These are phyloP conservation scores for Phytopythium aichiense DNA, from an alignment of 352 stramenopile species.

Conservation along the genomic window DNA sequence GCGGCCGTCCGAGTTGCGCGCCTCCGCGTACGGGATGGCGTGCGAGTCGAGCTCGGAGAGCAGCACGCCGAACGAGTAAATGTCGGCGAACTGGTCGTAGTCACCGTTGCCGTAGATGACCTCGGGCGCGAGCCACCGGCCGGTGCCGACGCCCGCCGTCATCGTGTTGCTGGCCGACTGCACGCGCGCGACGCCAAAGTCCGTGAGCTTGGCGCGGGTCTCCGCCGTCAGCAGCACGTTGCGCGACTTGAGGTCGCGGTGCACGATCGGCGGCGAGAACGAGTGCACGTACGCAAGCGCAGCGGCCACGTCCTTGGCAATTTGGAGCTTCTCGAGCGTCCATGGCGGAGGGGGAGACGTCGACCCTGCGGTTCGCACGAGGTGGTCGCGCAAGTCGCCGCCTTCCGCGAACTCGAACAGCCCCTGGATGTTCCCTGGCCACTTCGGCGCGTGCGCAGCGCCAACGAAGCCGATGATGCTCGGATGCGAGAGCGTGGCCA, in stretches of 20 bases:
- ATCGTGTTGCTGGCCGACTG: conserved; percentile 9
- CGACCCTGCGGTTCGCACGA: conserved; percentile 6
- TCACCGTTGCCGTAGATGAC: conserved; percentile 4
- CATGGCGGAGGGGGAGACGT: neutral
- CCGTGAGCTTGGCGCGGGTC: conserved; percentile 15
- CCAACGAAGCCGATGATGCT: conserved; percentile 65
- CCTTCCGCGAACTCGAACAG: conserved; percentile 68
- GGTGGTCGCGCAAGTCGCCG: conserved; percentile 49
- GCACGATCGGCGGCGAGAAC: conserved; percentile 31
- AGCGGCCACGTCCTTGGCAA: conserved; percentile 43
- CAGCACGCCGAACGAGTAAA: conserved; percentile 13
- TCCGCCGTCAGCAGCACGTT: conserved; percentile 15
- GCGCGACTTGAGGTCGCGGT: conserved; percentile 39
- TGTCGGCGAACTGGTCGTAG: conserved; percentile 6
- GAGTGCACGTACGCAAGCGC: conserved; percentile 44
- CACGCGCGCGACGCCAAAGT: conserved; percentile 12
- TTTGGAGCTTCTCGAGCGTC: conserved; percentile 21
- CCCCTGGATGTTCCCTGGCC: conserved; percentile 36
- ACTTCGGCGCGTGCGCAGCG: conserved; percentile 46
- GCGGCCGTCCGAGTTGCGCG: neutral
- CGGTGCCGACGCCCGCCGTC: conserved; percentile 17
- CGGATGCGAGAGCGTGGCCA: conserved; percentile 49
- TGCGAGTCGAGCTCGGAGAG: conserved; percentile 11
- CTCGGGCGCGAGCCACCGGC: conserved; percentile 16
- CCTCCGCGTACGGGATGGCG: conserved; percentile 6